A percentile compares a stretch with the other conserved stretches of the same genome.
Evolutionary conservation across 139 green algal genomes (phyloP).

Genomic region (Dunaliella primolecta): DNA sequence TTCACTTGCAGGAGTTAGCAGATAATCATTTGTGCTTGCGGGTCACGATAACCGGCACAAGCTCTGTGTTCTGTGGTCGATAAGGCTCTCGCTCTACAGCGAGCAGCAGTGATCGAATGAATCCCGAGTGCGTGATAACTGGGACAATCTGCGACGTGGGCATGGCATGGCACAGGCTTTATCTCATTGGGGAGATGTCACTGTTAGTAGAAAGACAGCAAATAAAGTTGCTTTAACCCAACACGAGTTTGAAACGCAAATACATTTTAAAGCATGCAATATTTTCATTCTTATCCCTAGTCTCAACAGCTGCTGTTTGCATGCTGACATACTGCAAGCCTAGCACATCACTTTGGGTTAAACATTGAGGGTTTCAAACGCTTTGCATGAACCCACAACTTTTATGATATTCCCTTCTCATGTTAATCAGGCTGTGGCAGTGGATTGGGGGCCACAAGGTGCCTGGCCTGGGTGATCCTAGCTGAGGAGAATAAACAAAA

Average conservation of each 20-base stretch:
- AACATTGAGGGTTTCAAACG: too few species aligned
- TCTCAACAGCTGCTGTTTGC: too few species aligned
- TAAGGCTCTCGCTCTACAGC: slow-evolving; percentile 56
- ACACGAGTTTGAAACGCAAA: not conserved
- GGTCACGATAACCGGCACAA: slow-evolving; percentile 40
- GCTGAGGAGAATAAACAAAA: too few species aligned
- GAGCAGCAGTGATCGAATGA: slow-evolving; percentile 58
- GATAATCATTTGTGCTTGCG: too few species aligned
- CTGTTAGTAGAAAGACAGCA: not conserved
- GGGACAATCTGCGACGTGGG: slow-evolving; percentile 34
- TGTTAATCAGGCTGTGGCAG: too few species aligned
- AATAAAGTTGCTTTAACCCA: not conserved
- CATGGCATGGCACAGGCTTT: not conserved
- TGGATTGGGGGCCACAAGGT: too few species aligned
- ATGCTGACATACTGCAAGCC: too few species aligned
- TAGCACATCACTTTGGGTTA: too few species aligned
- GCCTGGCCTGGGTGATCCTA: too few species aligned
- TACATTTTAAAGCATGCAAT: not conserved
- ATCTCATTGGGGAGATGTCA: not conserved
- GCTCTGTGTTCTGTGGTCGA: slow-evolving; percentile 52
- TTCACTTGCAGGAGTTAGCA: too few species aligned
- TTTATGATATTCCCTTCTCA: too few species aligned
- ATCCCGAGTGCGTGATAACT: slow-evolving; percentile 61
- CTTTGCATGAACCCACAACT: too few species aligned
- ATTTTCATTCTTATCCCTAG: not conserved